phyloP scores from a whole-genome alignment of 306 rosid species.

The Quillaja saponaria region DNA sequence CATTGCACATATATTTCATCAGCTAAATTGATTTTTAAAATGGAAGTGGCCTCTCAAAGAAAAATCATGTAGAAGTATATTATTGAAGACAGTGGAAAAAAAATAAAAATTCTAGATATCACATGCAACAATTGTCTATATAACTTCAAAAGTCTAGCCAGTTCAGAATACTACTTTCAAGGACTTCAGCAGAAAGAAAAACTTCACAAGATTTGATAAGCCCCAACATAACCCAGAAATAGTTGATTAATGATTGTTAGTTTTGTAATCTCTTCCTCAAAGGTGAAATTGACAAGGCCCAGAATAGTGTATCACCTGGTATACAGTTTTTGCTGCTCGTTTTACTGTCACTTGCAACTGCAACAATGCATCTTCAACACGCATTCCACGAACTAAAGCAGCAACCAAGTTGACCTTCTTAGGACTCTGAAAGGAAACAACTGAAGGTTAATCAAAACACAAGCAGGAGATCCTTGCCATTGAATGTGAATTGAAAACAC shows the following conservation, averaged over 20 bases:
- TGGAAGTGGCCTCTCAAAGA: too few species aligned
- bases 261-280: conserved; percentile 14
- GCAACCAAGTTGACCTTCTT: conserved; percentile 96
- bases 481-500: too few species aligned
- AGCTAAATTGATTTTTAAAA: too few species aligned
- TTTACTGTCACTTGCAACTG: conserved; percentile 86
- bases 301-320: conserved; percentile 57
- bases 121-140: conserved; percentile 2
- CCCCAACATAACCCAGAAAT: too few species aligned
- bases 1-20: conserved; percentile 1
- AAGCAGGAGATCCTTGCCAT: not conserved
- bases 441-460: conserved; percentile 6
- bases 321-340: conserved; percentile 91
- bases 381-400: conserved; percentile 95
- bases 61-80: conserved; percentile 1
- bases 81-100: conserved; percentile 2
- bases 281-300: conserved; percentile 14
- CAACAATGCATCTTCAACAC: conserved; percentile 91
- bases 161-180: conserved; percentile 1
- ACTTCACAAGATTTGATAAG: too few species aligned
- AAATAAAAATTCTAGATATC: conserved; percentile 2
- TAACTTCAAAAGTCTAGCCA: conserved; percentile 21
- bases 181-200: too few species aligned
- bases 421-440: conserved; percentile 60
- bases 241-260: too few species aligned